Evolutionary conservation across 305 asterid genomes (phyloP), one percentile per base, ranked within the genome.

Genomic region (Fraxinus paxiana): DNA sequence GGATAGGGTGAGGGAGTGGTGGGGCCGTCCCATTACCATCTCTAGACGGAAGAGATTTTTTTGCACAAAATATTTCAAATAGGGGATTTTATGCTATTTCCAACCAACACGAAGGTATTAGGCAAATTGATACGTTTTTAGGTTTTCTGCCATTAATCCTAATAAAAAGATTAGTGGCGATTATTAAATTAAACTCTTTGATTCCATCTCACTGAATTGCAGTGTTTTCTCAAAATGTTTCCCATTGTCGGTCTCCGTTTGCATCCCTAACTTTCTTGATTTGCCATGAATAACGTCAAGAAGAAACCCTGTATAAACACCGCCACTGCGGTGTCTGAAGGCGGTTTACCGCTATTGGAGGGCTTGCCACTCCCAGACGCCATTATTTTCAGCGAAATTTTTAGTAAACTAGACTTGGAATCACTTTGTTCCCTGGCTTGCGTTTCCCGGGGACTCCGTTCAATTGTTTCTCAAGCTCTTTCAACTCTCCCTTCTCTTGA

Each of bases 371-470:
- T 92, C 12, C 93, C 95, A 7, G 90, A 88, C 74, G 33, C 87
- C 81, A 24, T 89, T 77, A 24, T 91, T 74, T 13, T 83, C 30
- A 17, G 61, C 54, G 92, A 92, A 70, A 83, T 92, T 65, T 82
- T 92, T 73, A 81, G 80, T 10, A 86, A 87, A 85, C 67, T 92
- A 73, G 89, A 91, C 71, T 84, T 92, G 77, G 90, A 85, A 6
- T 86, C 98, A 18, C 88, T 91, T 51, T 90, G 94, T 84, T 78
- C 92, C 13, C 70, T 88, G 48, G 89, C 97, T 8, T 92, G 97
- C 78, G 95, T 88, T 41, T 88, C 88, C 46, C 84, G 82, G 43
- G 22, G 81, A 74, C 83, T 92, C 72, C 81, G 81, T 37, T 86
- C 89, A 71, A 48, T 78, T 38, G 92, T 83, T 41, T 82, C 89